These are phyloP conservation scores for Dimocarpus longan DNA, from an alignment of 345 rosid genomes.

Conservation along the genomic window DNA sequence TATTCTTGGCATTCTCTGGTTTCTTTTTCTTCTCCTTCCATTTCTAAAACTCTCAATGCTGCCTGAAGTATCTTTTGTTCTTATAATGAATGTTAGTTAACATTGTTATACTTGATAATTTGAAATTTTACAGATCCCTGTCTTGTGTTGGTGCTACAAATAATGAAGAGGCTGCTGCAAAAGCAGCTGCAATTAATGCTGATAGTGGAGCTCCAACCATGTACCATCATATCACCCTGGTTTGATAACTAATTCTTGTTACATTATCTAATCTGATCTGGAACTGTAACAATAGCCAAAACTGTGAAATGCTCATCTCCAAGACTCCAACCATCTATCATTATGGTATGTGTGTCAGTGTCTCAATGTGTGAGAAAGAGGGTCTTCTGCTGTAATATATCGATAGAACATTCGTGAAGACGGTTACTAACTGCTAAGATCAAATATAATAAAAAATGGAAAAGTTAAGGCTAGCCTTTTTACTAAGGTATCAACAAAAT, in stretches of 20 bases:
- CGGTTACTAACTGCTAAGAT: neutral
- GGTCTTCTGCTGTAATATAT: neutral
- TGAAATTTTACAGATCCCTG: constrained; percentile 43
- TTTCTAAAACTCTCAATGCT: neutral
- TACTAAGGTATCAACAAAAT: neutral
- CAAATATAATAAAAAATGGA: neutral
- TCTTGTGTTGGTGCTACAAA: constrained; percentile 50
- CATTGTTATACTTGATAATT: constrained; percentile 1
- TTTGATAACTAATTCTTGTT: constrained; percentile 33
- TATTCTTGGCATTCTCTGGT: neutral
- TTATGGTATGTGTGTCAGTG: neutral
- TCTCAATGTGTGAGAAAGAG: neutral
- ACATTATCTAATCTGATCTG: constrained; percentile 14
- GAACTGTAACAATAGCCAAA: neutral
- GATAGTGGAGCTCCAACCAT: constrained; percentile 82
- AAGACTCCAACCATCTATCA: too few species aligned
- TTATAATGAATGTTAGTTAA: constrained; percentile 8
- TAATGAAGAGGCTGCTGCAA: constrained; percentile 82
- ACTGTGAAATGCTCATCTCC: neutral
- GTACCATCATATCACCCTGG: constrained; percentile 44
- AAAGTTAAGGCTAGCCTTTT: neutral
- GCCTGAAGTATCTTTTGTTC: neutral
- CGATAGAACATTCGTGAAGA: neutral
- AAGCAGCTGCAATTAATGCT: constrained; percentile 62
- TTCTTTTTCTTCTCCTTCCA: neutral